A percentile compares a stretch with the other conserved stretches of the same genome.
phyloP scores from a whole-genome alignment of 345 rosid species.

The Cardiospermum halicacabum region DNA sequence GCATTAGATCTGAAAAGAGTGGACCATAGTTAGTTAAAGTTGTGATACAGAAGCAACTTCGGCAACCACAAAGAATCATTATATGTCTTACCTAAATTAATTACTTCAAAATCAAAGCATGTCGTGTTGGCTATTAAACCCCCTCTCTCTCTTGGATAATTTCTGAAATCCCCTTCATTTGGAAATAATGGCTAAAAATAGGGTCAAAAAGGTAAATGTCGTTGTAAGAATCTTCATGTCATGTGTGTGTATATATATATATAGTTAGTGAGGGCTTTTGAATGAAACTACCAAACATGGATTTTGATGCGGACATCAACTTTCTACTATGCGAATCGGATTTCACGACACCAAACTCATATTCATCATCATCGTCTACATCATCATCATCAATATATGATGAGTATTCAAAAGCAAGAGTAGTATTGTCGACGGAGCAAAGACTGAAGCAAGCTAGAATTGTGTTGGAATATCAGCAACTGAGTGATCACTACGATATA shows the following conservation, averaged over 20 bases:
- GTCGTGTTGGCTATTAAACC: neutral
- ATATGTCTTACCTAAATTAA: constrained; percentile 14
- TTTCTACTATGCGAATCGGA: no score
- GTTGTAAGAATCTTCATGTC: no score
- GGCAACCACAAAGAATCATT: neutral
- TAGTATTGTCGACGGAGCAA: neutral
- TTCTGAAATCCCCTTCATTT: no score
- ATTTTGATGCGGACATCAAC: no score
- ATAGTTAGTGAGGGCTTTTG: no score
- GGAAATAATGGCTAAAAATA: no score
- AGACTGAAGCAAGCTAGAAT: neutral
- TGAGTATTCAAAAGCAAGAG: neutral
- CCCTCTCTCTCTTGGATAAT: no score
- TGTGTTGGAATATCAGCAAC: neutral
- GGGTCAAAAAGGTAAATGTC: no score
- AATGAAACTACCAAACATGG: constrained; percentile 1
- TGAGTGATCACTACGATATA: neutral
- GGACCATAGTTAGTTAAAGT: constrained; percentile 69
- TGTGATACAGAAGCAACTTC: constrained; percentile 56
- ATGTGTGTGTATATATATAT: neutral
- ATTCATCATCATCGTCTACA: no score
- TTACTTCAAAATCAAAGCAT: constrained; percentile 19
- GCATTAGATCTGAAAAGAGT: constrained; percentile 33
- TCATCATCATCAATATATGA: no score
- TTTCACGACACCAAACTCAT: no score